Conservation (phyloP, 345 rosid genomes). For the Excoecaria agallocha region DNA sequence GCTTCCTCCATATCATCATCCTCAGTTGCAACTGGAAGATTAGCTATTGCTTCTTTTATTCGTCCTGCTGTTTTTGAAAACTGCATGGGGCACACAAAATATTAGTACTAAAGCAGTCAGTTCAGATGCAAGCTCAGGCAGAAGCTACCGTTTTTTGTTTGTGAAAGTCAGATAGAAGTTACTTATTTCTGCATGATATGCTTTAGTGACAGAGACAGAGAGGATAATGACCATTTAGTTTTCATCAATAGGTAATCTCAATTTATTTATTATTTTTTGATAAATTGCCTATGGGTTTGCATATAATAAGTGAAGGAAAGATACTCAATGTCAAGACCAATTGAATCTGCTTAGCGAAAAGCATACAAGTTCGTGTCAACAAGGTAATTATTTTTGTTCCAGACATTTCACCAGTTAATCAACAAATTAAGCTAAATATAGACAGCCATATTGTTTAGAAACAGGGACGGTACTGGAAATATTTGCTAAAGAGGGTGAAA, state of each 20-base stretch:
- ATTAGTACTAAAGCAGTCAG: neutral
- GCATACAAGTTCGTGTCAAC: neutral
- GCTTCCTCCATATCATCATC: conserved; percentile 81
- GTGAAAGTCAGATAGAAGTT: no score
- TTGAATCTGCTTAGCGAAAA: neutral
- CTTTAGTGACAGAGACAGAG: no score
- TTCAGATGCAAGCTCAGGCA: neutral
- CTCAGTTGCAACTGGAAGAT: conserved; percentile 70
- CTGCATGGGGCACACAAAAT: conserved; percentile 28
- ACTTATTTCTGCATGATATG: neutral
- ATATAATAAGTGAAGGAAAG: neutral
- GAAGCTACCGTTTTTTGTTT: neutral
- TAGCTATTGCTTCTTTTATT: conserved; percentile 61
- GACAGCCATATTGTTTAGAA: neutral
- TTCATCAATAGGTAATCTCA: no score
- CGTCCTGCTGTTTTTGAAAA: conserved; percentile 72
- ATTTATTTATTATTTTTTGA: no score
- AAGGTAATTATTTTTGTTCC: neutral
- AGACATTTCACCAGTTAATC: neutral
- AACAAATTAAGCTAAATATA: neutral
- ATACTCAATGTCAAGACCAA: neutral
- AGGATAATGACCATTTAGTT: neutral
- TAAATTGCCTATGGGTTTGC: neutral
- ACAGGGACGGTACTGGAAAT: no score
- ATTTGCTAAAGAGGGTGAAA: no score